Evolutionary conservation across 169 alveolate genomes (phyloP), one percentile per base, ranked within the genome.

Genomic region (Plasmodium berghei): DNA sequence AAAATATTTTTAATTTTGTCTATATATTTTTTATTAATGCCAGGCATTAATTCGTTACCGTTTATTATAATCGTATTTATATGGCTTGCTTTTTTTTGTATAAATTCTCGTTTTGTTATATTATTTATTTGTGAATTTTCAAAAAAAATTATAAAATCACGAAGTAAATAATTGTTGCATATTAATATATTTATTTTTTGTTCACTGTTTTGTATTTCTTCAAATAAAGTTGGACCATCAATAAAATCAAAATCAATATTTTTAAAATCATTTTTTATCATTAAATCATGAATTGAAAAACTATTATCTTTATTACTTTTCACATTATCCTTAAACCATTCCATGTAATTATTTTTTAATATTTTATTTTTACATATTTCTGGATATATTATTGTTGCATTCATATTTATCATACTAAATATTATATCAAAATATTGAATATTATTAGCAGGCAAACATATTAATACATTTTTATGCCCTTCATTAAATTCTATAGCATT

Each of bases 21-120:
- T 9, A 83, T 22, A 72, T 83, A 70, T 67, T 83, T 56, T 42
- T 67, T 58, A 16, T 83, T 52, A 56, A 83, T 56, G 22, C 90
- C 90, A 42, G 90, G 90, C 85, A 69, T 83, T 67, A 83, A 55
- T 83, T 83, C 90, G 58, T 83, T 83, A 20, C 90, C 90, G 61
- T 69, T 83, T 18, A 83, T 71, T 28, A 83, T 24, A 5, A 83
- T 70, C 9, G 52, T 69, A 16, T 24, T 14, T 16, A 83, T 34
- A 5, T 48, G 42, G 9, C 56, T 55, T 14, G 90, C 90, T 46
- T 83, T 83, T 16, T 83, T 56, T 22, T 83, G 58, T 48, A 83
- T 69, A 69, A 83, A 83, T 16, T 83, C 90, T 20, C 22, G 55
- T 55, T 69, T 83, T 49, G 90, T 83, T 69, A 61, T 46, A 1